Base-by-base conservation (phyloP, 164 flowering plant species). In the Echeveria elegans region DNA sequence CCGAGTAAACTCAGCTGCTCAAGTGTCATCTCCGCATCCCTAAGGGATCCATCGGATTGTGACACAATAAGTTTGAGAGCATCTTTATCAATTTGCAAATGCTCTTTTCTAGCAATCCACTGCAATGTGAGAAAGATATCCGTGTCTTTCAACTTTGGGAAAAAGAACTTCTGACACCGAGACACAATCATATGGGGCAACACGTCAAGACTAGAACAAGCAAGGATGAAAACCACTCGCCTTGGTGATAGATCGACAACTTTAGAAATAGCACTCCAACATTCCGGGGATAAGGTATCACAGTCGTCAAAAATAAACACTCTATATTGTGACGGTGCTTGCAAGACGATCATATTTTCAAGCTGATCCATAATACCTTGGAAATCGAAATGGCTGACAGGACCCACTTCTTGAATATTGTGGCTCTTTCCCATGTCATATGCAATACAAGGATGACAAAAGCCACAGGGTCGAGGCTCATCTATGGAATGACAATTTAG, bases 1-100 rank as follows among this genome's bases (percentile, higher is more conserved):
- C 99, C 99, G 65, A 95, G 90, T 73, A 92, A 87, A 78, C 97
- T 92, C 73, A 95, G 80, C 74, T 95, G 99, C 75, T 95, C 99
- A 66, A 95, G 90, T 68, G 97, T 95, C 99, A 95, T 95, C 78
- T 90, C 88, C 66, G 97, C 99, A 82, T 95, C 97, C 75, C 97
- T 82, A 66, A 95, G 71, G 65, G 99, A 95, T 71, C 99, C 99
- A 82, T 92, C 98, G 37, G 99, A 95, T 45, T 89, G 70, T 50
- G 99, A 86, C 66, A 96, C 91, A 71, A 95, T 86, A 71, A 95
- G 98, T 75, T 87, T 95, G 50, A 95, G 67, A 0, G 99, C 97
- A 76, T 92, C 96, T 75, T 77, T 86, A 71, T 90, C 97, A 58
- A 95, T 87, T 74, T 95, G 91, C 19, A 92, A 64, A 69, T 75